Percentiles rank a stretch among this genome's conserved stretches.
Conservation (phyloP, 1,284 basidiomycete species). For the Hemileccinum hortonii region DNA sequence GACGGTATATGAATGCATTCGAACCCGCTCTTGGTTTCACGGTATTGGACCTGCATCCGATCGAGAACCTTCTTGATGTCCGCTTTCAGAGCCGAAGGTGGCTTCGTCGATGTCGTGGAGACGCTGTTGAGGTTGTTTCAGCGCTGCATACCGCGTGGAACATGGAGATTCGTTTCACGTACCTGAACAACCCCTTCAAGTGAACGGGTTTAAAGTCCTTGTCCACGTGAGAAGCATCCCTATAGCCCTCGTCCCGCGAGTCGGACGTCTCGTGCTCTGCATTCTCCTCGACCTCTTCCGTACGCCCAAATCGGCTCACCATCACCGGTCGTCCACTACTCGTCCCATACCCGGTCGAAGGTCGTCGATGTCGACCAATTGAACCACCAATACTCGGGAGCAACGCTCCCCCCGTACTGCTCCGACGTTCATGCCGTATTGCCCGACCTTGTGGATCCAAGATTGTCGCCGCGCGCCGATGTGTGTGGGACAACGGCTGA, state of each 20-base stretch:
- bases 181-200: constrained; percentile 88
- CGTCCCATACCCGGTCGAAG: constrained; percentile 58
- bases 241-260: constrained; percentile 35
- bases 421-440: constrained; percentile 70
- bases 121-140: constrained; percentile 52
- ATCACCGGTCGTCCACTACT: constrained; percentile 39
- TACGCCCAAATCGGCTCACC: constrained; percentile 52
- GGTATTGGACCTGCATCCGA: constrained; percentile 91
- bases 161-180: constrained; percentile 24
- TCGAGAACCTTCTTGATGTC: constrained; percentile 89
- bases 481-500: constrained; percentile 54
- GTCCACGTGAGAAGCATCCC: constrained; percentile 43
- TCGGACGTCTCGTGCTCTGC: constrained; percentile 42
- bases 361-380: constrained; percentile 63
- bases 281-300: constrained; percentile 46
- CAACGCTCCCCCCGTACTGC: constrained; percentile 68
- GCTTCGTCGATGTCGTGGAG: constrained; percentile 91
- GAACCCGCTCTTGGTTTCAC: constrained; percentile 88
- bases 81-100: constrained; percentile 75
- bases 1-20: constrained; percentile 95
- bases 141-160: constrained; percentile 1
- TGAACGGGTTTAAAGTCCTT: constrained; percentile 87
- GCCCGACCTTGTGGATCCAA: constrained; percentile 62
- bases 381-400: constrained; percentile 51
- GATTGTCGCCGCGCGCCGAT: constrained; percentile 72